Base-by-base conservation (phyloP, 805 yeast genomes). In the Candida awuae region DNA sequence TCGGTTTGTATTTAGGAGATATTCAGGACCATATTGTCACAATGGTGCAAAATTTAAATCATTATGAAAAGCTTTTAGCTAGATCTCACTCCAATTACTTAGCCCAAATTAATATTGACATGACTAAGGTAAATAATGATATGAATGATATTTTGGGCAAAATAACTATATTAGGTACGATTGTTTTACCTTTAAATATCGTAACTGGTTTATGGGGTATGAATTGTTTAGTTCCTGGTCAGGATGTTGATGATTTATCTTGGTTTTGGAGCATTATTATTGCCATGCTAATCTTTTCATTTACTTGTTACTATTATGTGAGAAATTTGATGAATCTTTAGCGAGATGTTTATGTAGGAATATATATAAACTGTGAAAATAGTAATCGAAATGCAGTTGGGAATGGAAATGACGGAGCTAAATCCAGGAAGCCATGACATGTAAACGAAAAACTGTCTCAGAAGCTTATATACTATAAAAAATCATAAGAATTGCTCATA, bases 201-300 rank as follows among this genome's bases (percentile, higher is more conserved):
- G 81, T 92, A 17, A 92, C 98, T 0, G 98, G 98, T 16, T 64
- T 92, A 34, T 92, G 97, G 97, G 98, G 98, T 41, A 92, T 92
- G 98, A 92, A 92, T 63, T 94, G 92, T 48, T 53, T 85, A 9
- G 98, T 92, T 26, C 98, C 98, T 0, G 98, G 98, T 0, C 97
- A 90, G 57, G 73, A 68, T 20, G 61, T 63, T 7, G 73, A 70
- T n/a, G 70, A 76, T 6, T 58, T 83, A 45, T 50, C 57, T 2
- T 83, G 92, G 92, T 83, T 84, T 55, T 75, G 71, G 54, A 58
- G 70, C 18, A 75, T 75, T 21, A 53, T 68, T 7, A 42, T 53
- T 0, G 62, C 68, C 14, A 72, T 75, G 80, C 41, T 66, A 10
- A 17, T 62, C 1, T 62, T 74, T 48, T 75, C 79, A 1, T 53